Base-by-base conservation (phyloP, 2,329 filamentous ascomycete genomes). In the Fusarium bulbicola region DNA sequence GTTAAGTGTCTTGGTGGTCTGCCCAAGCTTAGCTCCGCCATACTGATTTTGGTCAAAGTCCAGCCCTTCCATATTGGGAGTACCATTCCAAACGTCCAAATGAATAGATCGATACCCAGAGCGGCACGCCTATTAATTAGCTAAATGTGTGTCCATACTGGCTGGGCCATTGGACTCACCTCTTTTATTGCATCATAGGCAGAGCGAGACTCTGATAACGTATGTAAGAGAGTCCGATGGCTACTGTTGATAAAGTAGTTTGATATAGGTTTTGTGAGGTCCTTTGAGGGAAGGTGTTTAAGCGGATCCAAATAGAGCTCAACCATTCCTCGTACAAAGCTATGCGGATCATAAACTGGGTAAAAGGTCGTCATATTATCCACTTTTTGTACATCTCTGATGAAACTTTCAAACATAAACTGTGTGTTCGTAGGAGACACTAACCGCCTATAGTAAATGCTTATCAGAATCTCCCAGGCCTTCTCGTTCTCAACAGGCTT, bases 271-370 rank as follows among this genome's bases (percentile, higher is more conserved):
- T 24, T 54, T 1, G 7, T 14, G 4, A 54, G 18, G 6, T 54
- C 52, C 20, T 54, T 54, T 0, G 20, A 26, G 1, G 52, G 36
- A 1, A 30, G 8, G 4, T 1, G 3, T 12, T 24, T 30, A 2
- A 54, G 7, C 0, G 52, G 24, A 7, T 7, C 4, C 9, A 53
- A 5, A 2, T 34, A 14, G 3, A 20, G 24, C 0, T 2, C 2
- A 1, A 5, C 2, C 46, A 50, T 50, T 4, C 10, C 21, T 18
- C 3, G 0, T 1, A 24, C 10, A 2, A 50, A 53, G 13, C 24
- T 26, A 12, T 0, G 0, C 0, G 0, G 4, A 6, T 34, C 21
- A 1, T 5, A 28, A 0, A 47, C 18, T 4, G 18, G 13, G 0
- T 10, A 6, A 15, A 7, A 4, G 4, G 9, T 11, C 2, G 26